Evolutionary conservation across 805 yeast genomes (phyloP).

Genomic region (Candida morakotiae): DNA sequence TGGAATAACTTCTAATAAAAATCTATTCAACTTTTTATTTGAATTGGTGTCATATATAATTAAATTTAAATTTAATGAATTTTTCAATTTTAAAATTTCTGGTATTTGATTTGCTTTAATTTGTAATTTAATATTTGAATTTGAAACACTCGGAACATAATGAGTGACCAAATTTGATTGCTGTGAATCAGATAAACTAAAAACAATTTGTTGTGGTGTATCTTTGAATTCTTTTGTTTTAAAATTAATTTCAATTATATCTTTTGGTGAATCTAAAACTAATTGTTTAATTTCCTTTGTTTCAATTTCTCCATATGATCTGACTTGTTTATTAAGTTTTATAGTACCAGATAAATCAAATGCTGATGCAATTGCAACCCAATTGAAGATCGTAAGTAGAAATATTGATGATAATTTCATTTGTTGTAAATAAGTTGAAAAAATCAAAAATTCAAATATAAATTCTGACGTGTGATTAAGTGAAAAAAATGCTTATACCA

Average conservation of each 20-base stretch:
- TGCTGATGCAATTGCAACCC: constrained; percentile 21
- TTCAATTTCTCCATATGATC: constrained; percentile 27
- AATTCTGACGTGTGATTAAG: too few relatives aligned
- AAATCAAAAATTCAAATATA: too few relatives aligned
- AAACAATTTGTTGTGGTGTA: constrained; percentile 32
- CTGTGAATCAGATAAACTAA: constrained; percentile 23
- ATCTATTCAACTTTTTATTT: constrained; percentile 18
- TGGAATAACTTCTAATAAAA: constrained; percentile 30
- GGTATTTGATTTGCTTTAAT: constrained; percentile 29
- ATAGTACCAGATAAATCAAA: constrained; percentile 28
- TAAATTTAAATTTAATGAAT: constrained; percentile 24
- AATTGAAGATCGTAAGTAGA: constrained; percentile 14
- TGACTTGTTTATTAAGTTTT: constrained; percentile 18
- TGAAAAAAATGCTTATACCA: too few relatives aligned
- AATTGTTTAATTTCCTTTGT: constrained; percentile 28
- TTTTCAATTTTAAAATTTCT: constrained; percentile 30
- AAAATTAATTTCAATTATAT: constrained; percentile 25
- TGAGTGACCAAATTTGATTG: constrained; percentile 28
- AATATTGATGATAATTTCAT: constrained; percentile 18
- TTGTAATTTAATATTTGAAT: constrained; percentile 18
- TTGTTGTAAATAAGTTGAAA: too few relatives aligned
- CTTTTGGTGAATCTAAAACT: constrained; percentile 27
- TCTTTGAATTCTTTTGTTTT: constrained; percentile 16
- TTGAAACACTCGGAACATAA: constrained; percentile 25
- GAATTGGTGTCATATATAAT: constrained; percentile 25